Conservation (phyloP, 768 basidiomycete species). For the Clitopilus passeckerianus region DNA sequence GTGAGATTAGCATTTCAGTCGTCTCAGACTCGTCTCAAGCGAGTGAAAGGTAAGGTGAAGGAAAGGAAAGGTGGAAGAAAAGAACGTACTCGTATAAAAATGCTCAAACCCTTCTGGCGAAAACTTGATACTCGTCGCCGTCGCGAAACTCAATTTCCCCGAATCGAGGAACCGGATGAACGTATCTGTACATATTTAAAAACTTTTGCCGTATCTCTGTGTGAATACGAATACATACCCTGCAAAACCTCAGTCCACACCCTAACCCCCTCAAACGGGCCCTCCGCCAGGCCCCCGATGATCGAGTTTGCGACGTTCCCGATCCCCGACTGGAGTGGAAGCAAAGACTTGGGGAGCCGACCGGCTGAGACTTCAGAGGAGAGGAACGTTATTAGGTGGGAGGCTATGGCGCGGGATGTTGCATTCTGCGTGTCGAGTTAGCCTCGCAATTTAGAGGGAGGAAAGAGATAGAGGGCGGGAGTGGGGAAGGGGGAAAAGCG, state of each 20-base stretch:
- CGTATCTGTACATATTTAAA: too few relatives aligned
- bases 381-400: constrained; percentile 40
- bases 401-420: constrained; percentile 35
- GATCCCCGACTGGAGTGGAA: constrained; percentile 43
- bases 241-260: constrained; percentile 48
- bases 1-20: too few relatives aligned
- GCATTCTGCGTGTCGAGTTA: constrained; percentile 21
- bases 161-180: constrained; percentile 44
- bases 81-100: constrained; percentile 35
- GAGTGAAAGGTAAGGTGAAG: too few relatives aligned
- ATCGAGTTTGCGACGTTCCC: constrained; percentile 47
- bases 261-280: constrained; percentile 43
- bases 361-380: constrained; percentile 34
- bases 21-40: too few relatives aligned
- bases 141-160: constrained; percentile 13
- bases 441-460: too few relatives aligned
- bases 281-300: constrained; percentile 42
- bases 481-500: background rate
- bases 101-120: constrained; percentile 20
- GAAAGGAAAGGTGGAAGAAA: background rate
- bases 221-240: constrained; percentile 19
- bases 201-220: too few relatives aligned
- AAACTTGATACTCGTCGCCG: constrained; percentile 1
- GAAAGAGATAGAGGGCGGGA: too few relatives aligned
- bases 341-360: constrained; percentile 33